Evolutionary conservation across 139 green algal species (phyloP).

Genomic region (Closterium sp.): DNA sequence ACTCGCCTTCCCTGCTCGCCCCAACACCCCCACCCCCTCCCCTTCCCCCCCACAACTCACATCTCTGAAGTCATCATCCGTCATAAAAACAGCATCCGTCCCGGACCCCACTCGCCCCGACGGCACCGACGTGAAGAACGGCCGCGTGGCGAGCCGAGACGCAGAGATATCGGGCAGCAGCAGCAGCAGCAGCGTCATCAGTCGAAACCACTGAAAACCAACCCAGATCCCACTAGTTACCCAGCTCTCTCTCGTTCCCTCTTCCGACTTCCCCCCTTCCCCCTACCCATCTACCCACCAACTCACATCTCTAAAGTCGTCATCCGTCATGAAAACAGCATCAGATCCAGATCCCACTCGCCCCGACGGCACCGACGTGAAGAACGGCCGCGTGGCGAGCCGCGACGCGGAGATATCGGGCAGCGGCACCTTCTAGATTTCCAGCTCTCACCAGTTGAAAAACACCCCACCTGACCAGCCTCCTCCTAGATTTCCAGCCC

Average conservation of each 20-base stretch:
- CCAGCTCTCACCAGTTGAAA: too few relatives aligned
- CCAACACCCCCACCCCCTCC: background rate
- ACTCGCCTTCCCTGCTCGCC: conserved; percentile 50
- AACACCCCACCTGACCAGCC: too few relatives aligned
- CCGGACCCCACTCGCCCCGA: conserved; percentile 72
- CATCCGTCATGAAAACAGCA: conserved; percentile 79
- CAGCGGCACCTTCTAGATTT: too few relatives aligned
- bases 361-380: conserved; percentile 56
- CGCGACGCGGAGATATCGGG: conserved; percentile 69
- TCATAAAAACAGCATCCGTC: conserved; percentile 77
- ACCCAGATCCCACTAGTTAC: too few relatives aligned
- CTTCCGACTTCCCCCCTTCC: too few relatives aligned
- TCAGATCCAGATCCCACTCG: conserved; percentile 72
- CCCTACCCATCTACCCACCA: too few relatives aligned
- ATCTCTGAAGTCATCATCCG: conserved; percentile 86
- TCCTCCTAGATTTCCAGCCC: too few relatives aligned
- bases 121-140: conserved; percentile 22
- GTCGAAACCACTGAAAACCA: too few relatives aligned
- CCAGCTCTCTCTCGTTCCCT: too few relatives aligned
- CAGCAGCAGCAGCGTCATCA: too few relatives aligned
- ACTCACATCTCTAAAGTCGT: conserved; percentile 76
- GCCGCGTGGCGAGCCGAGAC: conserved; percentile 80
- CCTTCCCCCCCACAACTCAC: background rate
- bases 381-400: conserved; percentile 74
- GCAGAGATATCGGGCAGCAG: conserved; percentile 66